Percentiles rank a stretch among this genome's conserved stretches.
Conservation (phyloP, 2,329 filamentous ascomycete genomes). For the Plenodomus lindquistii region DNA sequence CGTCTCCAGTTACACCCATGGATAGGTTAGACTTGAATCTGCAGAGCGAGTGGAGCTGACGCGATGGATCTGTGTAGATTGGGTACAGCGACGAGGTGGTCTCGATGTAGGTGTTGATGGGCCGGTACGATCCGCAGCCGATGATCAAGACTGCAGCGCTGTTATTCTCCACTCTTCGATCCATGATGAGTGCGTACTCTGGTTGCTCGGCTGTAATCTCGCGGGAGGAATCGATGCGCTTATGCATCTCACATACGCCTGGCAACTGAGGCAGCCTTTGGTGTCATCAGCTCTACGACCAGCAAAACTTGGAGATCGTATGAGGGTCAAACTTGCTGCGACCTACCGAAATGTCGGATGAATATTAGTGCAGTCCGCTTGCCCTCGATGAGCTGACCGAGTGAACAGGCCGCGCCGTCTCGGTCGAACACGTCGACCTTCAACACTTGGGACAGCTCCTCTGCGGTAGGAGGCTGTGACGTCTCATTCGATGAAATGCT, state of each 20-base stretch:
- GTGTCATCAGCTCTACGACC: too few species aligned
- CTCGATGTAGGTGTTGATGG: conserved; percentile 22
- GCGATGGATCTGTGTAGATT: conserved; percentile 28
- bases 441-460: conserved; percentile 17
- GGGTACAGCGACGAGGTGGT: conserved; percentile 22
- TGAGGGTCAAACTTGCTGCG: background rate
- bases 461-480: conserved; percentile 2
- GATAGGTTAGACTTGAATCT: conserved; percentile 23
- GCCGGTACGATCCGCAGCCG: conserved; percentile 28
- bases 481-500: background rate
- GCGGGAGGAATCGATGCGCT: conserved; percentile 23
- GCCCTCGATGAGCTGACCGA: conserved; percentile 20
- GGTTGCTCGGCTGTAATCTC: conserved; percentile 19
- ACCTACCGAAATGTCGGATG: conserved; percentile 27
- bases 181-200: conserved; percentile 13
- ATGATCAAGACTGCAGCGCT: conserved; percentile 20
- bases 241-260: conserved; percentile 25
- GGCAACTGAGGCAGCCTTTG: conserved; percentile 31
- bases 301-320: too few species aligned
- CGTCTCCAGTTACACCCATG: conserved; percentile 13
- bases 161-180: background rate
- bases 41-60: conserved; percentile 21
- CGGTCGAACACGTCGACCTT: conserved; percentile 23
- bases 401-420: conserved; percentile 10
- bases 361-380: conserved; percentile 24